These are phyloP conservation scores for Pleurotus tuoliensis DNA, from an alignment of 768 basidiomycete genomes.

Conservation along the genomic window DNA sequence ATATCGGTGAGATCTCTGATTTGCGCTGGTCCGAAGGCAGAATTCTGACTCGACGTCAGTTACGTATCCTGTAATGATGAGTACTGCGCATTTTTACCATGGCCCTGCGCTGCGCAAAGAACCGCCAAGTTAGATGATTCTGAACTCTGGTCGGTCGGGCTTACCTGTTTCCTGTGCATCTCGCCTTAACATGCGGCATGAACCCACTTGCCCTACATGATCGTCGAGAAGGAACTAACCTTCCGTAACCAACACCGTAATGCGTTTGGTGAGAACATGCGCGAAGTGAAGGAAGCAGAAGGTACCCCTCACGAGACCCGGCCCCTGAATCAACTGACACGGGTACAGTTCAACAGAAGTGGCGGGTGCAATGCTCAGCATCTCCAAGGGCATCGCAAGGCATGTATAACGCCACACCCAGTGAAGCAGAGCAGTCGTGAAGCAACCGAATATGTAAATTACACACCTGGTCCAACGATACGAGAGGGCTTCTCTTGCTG, in stretches of 20 bases:
- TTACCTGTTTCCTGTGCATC: constrained; percentile 6
- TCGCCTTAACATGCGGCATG: not conserved
- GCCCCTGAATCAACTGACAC: not conserved
- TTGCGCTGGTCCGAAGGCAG: constrained; percentile 6
- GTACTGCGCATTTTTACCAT: not conserved
- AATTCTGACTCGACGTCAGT: not conserved
- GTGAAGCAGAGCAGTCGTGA: not conserved
- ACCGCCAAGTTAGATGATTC: not conserved
- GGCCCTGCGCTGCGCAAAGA: constrained; percentile 1
- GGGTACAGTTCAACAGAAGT: not conserved
- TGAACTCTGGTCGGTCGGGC: not conserved
- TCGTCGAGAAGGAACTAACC: not conserved
- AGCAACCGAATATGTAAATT: not conserved
- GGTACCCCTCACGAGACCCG: not conserved
- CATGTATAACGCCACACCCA: not conserved
- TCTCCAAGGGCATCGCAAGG: not conserved
- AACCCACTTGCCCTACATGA: too few species aligned
- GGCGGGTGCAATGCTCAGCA: not conserved
- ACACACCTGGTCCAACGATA: constrained; percentile 23
- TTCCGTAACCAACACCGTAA: not conserved
- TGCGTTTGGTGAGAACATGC: not conserved
- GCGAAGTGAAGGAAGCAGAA: not conserved
- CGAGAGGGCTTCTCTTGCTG: constrained; percentile 20
- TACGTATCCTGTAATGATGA: not conserved
- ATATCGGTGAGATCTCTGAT: constrained; percentile 25